phyloP scores from a whole-genome alignment of 75 land plant species.

The Cunninghamia lanceolata region DNA sequence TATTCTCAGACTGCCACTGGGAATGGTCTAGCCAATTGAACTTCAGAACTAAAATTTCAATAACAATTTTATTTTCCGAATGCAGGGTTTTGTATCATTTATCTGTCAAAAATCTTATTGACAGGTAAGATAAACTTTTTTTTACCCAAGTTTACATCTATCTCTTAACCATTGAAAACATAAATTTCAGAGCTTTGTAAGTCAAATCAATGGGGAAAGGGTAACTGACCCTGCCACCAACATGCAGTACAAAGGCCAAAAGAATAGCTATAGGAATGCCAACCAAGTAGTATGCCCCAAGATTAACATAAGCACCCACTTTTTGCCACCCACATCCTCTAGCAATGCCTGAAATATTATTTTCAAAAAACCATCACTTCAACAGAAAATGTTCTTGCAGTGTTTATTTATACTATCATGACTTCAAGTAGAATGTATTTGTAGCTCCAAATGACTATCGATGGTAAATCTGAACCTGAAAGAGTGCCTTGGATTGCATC shows the following conservation, averaged over 20 bases:
- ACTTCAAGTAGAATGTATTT: not conserved
- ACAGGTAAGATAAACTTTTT: no score
- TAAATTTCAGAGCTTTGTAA: not conserved
- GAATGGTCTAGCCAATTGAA: not conserved
- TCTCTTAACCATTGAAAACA: no score
- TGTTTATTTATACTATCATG: no score
- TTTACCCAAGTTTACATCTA: no score
- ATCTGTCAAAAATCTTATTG: not conserved
- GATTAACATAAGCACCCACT: constrained; percentile 25
- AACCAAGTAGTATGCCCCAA: constrained; percentile 67
- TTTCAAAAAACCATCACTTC: not conserved
- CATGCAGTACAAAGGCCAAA: constrained; percentile 2
- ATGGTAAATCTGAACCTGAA: constrained; percentile 39
- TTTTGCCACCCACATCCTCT: no score
- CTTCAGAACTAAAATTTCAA: not conserved
- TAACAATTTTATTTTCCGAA: not conserved
- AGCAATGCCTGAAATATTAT: not conserved
- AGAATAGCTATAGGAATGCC: constrained; percentile 61
- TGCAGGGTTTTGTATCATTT: not conserved
- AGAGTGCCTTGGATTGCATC: constrained; percentile 79
- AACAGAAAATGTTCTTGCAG: no score
- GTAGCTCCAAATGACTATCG: not conserved
- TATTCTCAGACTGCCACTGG: not conserved
- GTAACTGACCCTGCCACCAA: constrained; percentile 54
- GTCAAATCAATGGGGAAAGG: not conserved